These are phyloP conservation scores for Candida ascalaphidarum DNA, from an alignment of 805 yeast genomes.

Conservation along the genomic window DNA sequence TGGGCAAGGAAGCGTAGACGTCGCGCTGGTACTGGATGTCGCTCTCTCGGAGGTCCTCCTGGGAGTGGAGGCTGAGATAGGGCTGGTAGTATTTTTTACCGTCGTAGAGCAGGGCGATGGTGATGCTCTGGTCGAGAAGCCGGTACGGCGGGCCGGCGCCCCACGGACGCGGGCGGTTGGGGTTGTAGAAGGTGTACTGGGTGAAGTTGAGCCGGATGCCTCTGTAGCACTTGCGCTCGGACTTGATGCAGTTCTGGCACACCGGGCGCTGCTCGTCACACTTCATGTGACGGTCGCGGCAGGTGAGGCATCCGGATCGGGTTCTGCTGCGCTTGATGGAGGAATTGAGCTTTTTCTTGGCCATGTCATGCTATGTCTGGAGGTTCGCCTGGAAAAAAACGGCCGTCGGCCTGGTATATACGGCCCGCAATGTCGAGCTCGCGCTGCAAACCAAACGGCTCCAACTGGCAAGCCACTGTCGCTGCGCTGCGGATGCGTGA, in stretches of 20 bases:
- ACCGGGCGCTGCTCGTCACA: conserved; percentile 60
- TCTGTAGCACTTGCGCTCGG: conserved; percentile 38
- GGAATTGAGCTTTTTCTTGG: conserved; percentile 14
- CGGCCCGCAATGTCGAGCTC: too few relatives aligned
- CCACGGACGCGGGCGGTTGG: conserved; percentile 7
- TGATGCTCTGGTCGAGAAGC: conserved; percentile 35
- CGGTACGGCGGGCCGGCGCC: conserved; percentile 3
- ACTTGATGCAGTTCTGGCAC: conserved; percentile 47
- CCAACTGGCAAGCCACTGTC: too few relatives aligned
- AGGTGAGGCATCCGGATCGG: conserved; percentile 49
- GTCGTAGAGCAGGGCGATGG: conserved; percentile 30
- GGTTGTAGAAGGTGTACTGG: conserved; percentile 30
- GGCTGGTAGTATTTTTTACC: conserved; percentile 23
- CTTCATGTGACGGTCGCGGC: conserved; percentile 59
- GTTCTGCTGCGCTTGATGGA: conserved; percentile 27
- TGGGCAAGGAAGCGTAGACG: conserved; percentile 7
- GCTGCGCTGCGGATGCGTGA: too few relatives aligned
- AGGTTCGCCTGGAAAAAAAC: background rate
- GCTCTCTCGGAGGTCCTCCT: conserved; percentile 22
- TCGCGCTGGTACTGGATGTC: conserved; percentile 21
- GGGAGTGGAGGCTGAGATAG: conserved; percentile 21
- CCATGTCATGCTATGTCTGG: conserved; percentile 8
- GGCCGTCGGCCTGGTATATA: too few relatives aligned
- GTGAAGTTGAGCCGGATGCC: conserved; percentile 40
- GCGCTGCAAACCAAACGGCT: too few relatives aligned